Conservation (phyloP, 208 protist species). For the Histomonas meleagridis region DNA sequence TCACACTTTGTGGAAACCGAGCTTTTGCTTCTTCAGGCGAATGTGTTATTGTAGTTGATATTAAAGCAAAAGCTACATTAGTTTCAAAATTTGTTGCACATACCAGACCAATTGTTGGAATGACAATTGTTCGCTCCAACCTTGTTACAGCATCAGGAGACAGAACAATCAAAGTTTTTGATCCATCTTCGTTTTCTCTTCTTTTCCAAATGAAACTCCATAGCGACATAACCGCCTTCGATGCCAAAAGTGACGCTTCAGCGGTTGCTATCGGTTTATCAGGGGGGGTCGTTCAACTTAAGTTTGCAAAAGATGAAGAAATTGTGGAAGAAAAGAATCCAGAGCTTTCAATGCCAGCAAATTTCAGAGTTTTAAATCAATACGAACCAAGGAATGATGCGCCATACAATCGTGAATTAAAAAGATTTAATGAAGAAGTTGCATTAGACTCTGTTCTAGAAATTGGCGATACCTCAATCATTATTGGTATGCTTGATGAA, state of each 20-base stretch:
- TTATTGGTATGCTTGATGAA: constrained; percentile 28
- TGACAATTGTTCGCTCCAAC: background rate
- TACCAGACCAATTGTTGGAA: constrained; percentile 5
- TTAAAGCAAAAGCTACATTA: background rate
- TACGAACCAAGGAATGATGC: background rate
- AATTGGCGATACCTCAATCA: background rate
- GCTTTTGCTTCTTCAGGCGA: background rate
- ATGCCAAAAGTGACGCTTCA: background rate
- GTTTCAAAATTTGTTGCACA: background rate
- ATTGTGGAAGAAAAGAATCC: background rate
- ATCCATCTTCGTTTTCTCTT: background rate
- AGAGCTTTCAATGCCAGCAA: background rate
- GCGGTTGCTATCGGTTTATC: background rate
- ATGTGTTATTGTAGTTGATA: background rate
- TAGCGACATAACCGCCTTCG: background rate
- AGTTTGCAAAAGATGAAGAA: too few species aligned
- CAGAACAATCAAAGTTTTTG: background rate
- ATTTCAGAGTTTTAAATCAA: constrained; percentile 7
- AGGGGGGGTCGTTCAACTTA: background rate
- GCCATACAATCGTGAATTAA: background rate
- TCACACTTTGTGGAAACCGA: background rate
- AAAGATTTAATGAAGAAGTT: background rate
- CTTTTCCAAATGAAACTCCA: background rate
- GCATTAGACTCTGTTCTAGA: background rate
- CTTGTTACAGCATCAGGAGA: constrained; percentile 14